A percentile compares a stretch with the other conserved stretches of the same genome.
These are phyloP conservation scores for Sclerotinia nivalis DNA, from an alignment of 2,329 filamentous ascomycete species.

Conservation along the genomic window DNA sequence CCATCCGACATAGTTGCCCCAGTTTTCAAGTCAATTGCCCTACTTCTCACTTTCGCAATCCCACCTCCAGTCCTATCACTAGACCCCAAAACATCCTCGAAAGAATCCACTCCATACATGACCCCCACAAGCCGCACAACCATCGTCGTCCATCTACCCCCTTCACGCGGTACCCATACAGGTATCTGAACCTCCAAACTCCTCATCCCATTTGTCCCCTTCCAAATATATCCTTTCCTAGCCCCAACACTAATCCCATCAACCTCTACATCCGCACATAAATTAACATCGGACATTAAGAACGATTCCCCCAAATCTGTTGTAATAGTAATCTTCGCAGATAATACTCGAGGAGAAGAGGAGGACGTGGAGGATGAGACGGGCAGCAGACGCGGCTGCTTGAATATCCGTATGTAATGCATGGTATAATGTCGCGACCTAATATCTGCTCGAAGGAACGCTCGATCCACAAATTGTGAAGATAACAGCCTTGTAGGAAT, in stretches of 20 bases:
- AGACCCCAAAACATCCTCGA: constrained; percentile 23
- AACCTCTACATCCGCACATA: constrained; percentile 30
- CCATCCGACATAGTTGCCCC: constrained; percentile 7
- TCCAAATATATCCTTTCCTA: constrained; percentile 33
- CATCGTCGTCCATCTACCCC: constrained; percentile 26
- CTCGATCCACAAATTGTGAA: not conserved
- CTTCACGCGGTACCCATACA: not conserved
- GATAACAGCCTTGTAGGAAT: constrained; percentile 2
- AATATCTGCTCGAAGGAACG: not conserved
- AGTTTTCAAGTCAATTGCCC: constrained; percentile 26
- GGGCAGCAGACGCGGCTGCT: constrained; percentile 54
- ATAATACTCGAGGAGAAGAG: constrained; percentile 34
- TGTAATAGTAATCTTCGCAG: constrained; percentile 61
- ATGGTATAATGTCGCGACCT: constrained; percentile 40
- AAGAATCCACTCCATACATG: constrained; percentile 20
- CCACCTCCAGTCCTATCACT: constrained; percentile 22
- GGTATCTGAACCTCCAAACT: constrained; percentile 33
- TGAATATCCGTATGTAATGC: constrained; percentile 69
- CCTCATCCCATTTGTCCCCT: constrained; percentile 34
- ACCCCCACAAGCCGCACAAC: constrained; percentile 29
- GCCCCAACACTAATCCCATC: constrained; percentile 15
- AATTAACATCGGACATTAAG: constrained; percentile 37
- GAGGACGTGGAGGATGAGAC: constrained; percentile 22
- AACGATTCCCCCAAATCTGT: constrained; percentile 60
- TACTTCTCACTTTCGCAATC: constrained; percentile 34